Percentiles rank a stretch among this genome's conserved stretches.
Conservation (phyloP, 768 basidiomycete genomes). For the Suillus variegatus region DNA sequence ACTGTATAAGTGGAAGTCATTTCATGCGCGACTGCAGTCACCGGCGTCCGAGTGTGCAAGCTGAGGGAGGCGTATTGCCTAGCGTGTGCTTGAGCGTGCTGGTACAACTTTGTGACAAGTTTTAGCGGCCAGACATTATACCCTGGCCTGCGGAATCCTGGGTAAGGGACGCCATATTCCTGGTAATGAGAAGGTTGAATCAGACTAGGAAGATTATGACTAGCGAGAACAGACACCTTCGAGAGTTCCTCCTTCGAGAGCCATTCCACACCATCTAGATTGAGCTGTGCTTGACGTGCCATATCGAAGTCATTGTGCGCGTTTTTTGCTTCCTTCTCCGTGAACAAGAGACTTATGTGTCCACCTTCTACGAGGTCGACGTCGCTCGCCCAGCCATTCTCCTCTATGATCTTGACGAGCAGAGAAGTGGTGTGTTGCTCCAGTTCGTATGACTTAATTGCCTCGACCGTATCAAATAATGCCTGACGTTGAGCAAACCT, state of each 20-base stretch:
- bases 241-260: conserved; percentile 47
- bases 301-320: conserved; percentile 49
- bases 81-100: conserved; percentile 36
- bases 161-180: conserved; percentile 42
- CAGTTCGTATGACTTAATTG: conserved; percentile 50
- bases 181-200: conserved; percentile 8
- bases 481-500: conserved; percentile 42
- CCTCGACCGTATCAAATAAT: conserved; percentile 54
- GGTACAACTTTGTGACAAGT: conserved; percentile 68
- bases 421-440: conserved; percentile 56
- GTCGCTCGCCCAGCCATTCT: conserved; percentile 41
- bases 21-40: conserved; percentile 40
- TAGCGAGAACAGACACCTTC: conserved; percentile 37
- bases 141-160: conserved; percentile 52
- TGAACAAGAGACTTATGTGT: conserved; percentile 51
- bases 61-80: conserved; percentile 40
- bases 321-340: conserved; percentile 41
- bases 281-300: conserved; percentile 53
- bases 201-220: background rate
- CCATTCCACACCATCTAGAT: conserved; percentile 47
- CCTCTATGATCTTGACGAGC: conserved; percentile 50
- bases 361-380: conserved; percentile 67
- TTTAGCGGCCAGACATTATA: conserved; percentile 82
- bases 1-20: conserved; percentile 32
- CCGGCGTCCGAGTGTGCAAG: conserved; percentile 77